Conservation (phyloP, 306 rosid species). For the Quercus cerris region DNA sequence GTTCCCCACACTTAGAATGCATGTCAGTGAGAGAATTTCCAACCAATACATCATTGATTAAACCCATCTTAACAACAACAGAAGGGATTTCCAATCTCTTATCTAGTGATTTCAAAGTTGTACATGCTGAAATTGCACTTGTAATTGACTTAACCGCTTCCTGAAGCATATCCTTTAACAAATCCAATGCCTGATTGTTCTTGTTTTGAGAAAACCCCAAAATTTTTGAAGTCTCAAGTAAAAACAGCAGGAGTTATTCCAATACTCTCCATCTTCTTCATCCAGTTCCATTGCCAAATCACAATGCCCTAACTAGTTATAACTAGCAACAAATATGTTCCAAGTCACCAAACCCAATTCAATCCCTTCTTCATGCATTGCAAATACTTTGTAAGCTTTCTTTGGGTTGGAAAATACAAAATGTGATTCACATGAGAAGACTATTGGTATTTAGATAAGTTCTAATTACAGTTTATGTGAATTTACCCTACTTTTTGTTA, state of each 20-base stretch:
- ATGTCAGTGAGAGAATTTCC: constrained; percentile 77
- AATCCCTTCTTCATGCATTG: constrained; percentile 56
- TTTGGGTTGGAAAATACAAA: too few relatives aligned
- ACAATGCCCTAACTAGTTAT: constrained; percentile 61
- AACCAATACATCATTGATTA: constrained; percentile 39
- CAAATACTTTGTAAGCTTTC: not conserved
- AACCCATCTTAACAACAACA: constrained; percentile 58
- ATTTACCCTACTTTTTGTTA: too few relatives aligned
- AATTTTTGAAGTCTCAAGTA: constrained; percentile 92
- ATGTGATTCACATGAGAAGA: too few relatives aligned
- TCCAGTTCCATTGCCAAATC: constrained; percentile 56
- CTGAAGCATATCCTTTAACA: constrained; percentile 59
- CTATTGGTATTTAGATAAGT: too few relatives aligned
- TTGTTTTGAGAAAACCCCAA: constrained; percentile 77
- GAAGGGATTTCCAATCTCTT: constrained; percentile 70
- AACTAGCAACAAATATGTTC: constrained; percentile 72
- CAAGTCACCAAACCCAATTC: constrained; percentile 72
- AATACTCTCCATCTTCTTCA: constrained; percentile 75
- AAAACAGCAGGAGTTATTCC: constrained; percentile 76
- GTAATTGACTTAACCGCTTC: constrained; percentile 62
- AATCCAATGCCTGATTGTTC: constrained; percentile 55
- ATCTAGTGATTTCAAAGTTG: constrained; percentile 51
- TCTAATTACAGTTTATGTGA: too few relatives aligned
- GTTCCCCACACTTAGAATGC: constrained; percentile 79
- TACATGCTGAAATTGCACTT: constrained; percentile 71